phyloP scores from a whole-genome alignment of 257 asterid species.

The Agastache rugosa region DNA sequence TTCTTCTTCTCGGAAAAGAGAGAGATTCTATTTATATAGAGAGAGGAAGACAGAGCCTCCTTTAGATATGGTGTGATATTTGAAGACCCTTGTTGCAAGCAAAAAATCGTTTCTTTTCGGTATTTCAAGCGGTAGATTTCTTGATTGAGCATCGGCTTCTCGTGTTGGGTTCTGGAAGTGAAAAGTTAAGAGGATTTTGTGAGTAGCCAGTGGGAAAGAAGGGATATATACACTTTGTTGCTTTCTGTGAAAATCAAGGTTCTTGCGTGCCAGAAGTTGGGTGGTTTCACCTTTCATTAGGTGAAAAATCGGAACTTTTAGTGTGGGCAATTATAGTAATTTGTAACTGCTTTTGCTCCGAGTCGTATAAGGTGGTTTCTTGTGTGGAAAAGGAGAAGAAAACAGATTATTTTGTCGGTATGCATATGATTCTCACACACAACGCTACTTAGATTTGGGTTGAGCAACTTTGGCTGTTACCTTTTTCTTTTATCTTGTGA shows the following conservation, averaged over 20 bases:
- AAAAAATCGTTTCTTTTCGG: constrained; percentile 13
- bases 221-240: constrained; percentile 27
- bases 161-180: constrained; percentile 20
- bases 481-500: constrained; percentile 32
- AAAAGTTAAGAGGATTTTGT: constrained; percentile 5
- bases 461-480: constrained; percentile 71
- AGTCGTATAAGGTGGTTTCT: constrained; percentile 22
- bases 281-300: constrained; percentile 43
- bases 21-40: neutral
- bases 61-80: neutral
- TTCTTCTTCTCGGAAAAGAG: constrained; percentile 31
- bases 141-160: constrained; percentile 13
- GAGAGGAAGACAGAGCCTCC: constrained; percentile 9
- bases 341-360: constrained; percentile 28
- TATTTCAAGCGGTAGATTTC: constrained; percentile 24
- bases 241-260: constrained; percentile 34
- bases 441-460: constrained; percentile 56
- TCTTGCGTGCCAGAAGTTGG: constrained; percentile 34
- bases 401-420: constrained; percentile 49
- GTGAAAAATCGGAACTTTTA: constrained; percentile 36
- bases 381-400: constrained; percentile 12
- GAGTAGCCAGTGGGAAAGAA: constrained; percentile 15
- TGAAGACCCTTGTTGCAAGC: neutral
- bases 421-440: constrained; percentile 48
- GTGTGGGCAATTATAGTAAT: constrained; percentile 20